Base-by-base conservation (phyloP, 2,329 filamentous ascomycete species). In the Huntiella savannae region DNA sequence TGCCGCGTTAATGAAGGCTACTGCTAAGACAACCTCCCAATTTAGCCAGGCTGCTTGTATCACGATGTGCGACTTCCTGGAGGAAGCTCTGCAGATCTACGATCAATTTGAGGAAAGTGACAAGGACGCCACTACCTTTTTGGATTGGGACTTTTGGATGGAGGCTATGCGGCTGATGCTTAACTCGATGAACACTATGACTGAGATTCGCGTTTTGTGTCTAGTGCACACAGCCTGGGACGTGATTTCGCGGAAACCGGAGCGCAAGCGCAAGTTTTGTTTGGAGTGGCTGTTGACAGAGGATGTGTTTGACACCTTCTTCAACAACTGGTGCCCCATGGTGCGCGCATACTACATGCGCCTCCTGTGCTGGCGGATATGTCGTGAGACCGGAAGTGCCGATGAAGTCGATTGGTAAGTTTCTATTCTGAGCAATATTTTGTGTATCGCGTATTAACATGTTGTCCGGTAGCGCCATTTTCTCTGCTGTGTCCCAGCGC, bases 261-360 rank as follows among this genome's bases (percentile, higher is more conserved):
- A 66, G 43, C 72, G 82, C 43, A 92, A 88, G 60, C 67, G 72
- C 48, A 64, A 70, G 11, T 58, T 93, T 13, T 92, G 83, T 57
- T 55, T 81, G 22, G 74, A 77, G 16, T 87, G 91, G 67, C 63
- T 95, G 35, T 64, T 95, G 10, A 71, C 77, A 5, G 77, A 82
- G 46, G 69, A 77, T 19, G 72, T 80, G 2, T 94, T 94, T 58
- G 76, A 82, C 56, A 75, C 74, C 50, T 77, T 85, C 51, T 95
- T 94, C 63, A 88, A 82, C 56, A 85, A 94, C 56, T 94, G 87
- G 86, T 93, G 84, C 56, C 85, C 87, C 0, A 93, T 94, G 87
- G 84, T 94, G 16, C 75, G 87, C 50, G 81, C 85, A 11, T 95
- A 94, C 60, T 95, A 80, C 58, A 91, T 93, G 73, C 82, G 87